These are phyloP conservation scores for Magnaporthiopsis rhizophila DNA, from an alignment of 2,329 filamentous ascomycete genomes.

Conservation along the genomic window DNA sequence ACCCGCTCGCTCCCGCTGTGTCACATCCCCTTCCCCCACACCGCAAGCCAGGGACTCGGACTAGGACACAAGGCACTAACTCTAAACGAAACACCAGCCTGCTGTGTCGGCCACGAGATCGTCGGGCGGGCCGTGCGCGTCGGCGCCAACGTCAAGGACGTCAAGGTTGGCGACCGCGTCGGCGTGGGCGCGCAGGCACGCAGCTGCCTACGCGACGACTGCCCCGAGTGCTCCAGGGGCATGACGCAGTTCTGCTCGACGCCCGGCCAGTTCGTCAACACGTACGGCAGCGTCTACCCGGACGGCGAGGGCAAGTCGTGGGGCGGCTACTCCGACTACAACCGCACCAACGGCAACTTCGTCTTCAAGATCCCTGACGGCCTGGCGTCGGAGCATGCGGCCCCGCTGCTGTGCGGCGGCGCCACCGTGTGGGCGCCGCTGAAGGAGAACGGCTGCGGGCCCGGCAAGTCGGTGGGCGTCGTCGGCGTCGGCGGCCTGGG, in stretches of 20 bases:
- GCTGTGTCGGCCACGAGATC: constrained; percentile 58
- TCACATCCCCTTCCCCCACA: too few relatives aligned
- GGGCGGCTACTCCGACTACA: constrained; percentile 17
- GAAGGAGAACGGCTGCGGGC: constrained; percentile 9
- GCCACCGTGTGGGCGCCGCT: constrained; percentile 13
- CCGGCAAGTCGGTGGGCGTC: constrained; percentile 12
- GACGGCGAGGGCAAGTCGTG: constrained; percentile 30
- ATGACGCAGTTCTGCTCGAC: constrained; percentile 11
- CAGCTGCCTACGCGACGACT: constrained; percentile 25
- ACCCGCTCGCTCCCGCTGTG: too few relatives aligned
- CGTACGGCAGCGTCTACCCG: constrained; percentile 11
- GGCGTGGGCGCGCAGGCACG: constrained; percentile 14
- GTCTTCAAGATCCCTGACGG: constrained; percentile 19
- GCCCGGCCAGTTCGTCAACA: constrained; percentile 9
- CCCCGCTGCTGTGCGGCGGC: constrained; percentile 17
- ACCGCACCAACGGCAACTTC: constrained; percentile 32
- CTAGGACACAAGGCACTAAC: background rate
- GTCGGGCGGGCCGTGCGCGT: constrained; percentile 50
- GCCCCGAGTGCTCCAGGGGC: constrained; percentile 16
- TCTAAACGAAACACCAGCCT: constrained; percentile 17
- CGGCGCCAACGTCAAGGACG: constrained; percentile 34
- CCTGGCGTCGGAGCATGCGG: constrained; percentile 15
- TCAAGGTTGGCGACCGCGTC: constrained; percentile 24
- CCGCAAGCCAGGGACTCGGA: too few relatives aligned
- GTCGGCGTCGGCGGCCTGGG: constrained; percentile 15